Evolutionary conservation across 2,329 filamentous ascomycete species (phyloP), one percentile per base, ranked within the genome.

Genomic region (Neocucurbitaria cava): DNA sequence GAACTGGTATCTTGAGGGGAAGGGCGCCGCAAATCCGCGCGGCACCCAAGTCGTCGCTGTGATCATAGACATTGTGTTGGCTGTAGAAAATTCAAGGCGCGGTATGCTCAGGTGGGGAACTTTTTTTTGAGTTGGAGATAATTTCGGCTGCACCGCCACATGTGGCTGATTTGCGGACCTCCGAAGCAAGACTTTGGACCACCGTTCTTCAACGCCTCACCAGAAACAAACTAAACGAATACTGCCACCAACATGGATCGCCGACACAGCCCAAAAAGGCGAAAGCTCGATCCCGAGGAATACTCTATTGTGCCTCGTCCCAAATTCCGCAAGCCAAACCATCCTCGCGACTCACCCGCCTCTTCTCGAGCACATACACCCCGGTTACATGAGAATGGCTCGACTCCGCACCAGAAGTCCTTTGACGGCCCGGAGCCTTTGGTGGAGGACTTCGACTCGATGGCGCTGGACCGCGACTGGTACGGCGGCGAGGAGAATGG

Each of bases 401-500:
- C 71, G 6, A 72, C 69, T 17, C 81, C 81, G 0, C 81, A 80
- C 55, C 87, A 85, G 61, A 72, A 79, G 21, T 82, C 84, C 51
- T 86, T 88, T 53, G 86, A 90, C 42, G 84, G 82, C 2, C 83
- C 86, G 0, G 87, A 89, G 66, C 82, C 85, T 2, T 79, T 80
- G 13, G 81, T 87, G 13, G 81, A 84, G 30, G 84, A 89, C 35
- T 86, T 91, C 57, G 91, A 96, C 59, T 85, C 87, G 17, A 85
- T 85, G 58, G 90, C 88, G 9, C 81, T 96, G 49, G 93, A 97
- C 72, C 87, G 93, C 58, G 93, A 96, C 76, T 97, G 93, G 93
- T 97, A 97, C 69, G 88, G 87, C 20, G 91, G 90, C 43, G 92
- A 96, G 69, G 92, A 96, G 72, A 87, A 89, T 52, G 90, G 89